Percentiles rank a stretch among this genome's conserved stretches.
These are phyloP conservation scores for Diphasiastrum complanatum DNA, from an alignment of 83 land plant species.

Conservation along the genomic window DNA sequence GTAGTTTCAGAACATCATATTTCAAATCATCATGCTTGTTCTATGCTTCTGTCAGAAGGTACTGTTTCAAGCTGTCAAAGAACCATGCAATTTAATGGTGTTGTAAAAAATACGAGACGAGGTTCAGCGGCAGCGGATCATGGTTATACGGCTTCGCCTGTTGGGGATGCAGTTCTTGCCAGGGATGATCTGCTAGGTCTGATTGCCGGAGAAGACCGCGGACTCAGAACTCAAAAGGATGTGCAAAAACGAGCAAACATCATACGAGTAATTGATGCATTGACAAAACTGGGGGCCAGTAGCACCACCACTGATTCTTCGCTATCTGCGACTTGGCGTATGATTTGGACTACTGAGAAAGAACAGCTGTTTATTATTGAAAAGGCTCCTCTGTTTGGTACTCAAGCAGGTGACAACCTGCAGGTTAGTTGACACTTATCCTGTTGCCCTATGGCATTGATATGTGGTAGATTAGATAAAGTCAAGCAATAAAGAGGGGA, in stretches of 20 bases:
- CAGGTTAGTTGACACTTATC: conserved; percentile 51
- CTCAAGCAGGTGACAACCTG: conserved; percentile 76
- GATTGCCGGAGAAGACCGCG: conserved; percentile 66
- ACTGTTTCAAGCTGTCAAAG: no score
- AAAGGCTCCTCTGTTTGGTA: conserved; percentile 70
- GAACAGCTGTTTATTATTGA: conserved; percentile 86
- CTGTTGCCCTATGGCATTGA: neutral
- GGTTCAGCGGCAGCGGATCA: no score
- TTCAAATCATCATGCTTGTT: no score
- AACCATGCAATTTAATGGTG: no score
- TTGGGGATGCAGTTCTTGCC: conserved; percentile 27
- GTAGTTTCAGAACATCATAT: no score
- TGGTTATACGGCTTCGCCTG: no score
- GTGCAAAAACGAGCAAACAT: conserved; percentile 42
- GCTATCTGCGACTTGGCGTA: conserved; percentile 83
- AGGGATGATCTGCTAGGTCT: conserved; percentile 56
- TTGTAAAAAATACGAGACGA: no score
- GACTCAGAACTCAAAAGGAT: conserved; percentile 49
- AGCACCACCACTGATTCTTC: conserved; percentile 51
- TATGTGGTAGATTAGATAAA: neutral
- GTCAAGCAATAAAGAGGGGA: neutral
- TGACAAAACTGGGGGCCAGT: conserved; percentile 40
- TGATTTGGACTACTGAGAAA: conserved; percentile 98
- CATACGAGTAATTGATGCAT: conserved; percentile 49
- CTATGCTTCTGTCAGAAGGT: no score